A percentile compares a stretch with the other conserved stretches of the same genome.
These are phyloP conservation scores for Carnegiea gigantea DNA, from an alignment of 179 eudicot species.

Conservation along the genomic window DNA sequence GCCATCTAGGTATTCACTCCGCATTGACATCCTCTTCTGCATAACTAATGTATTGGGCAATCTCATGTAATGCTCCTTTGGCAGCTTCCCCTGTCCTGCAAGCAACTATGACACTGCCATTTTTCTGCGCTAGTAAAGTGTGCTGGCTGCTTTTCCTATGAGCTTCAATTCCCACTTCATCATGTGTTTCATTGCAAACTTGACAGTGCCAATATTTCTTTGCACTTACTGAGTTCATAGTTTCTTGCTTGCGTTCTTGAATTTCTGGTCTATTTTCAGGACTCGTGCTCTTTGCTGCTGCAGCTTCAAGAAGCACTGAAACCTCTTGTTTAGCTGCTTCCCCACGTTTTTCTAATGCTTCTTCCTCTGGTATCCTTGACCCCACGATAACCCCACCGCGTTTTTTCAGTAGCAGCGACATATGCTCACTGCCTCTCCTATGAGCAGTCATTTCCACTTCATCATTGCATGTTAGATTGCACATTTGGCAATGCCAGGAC, in stretches of 20 bases:
- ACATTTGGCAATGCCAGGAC: conserved; percentile 34
- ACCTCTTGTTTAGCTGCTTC: not conserved
- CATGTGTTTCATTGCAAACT: not conserved
- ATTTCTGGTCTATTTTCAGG: not conserved
- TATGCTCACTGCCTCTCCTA: conserved; percentile 30
- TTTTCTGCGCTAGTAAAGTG: not conserved
- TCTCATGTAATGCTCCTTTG: too few relatives aligned
- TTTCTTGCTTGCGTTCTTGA: not conserved
- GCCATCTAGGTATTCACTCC: too few relatives aligned
- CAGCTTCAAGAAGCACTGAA: not conserved
- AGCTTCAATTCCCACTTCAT: not conserved
- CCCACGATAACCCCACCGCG: conserved; percentile 34
- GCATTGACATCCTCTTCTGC: too few relatives aligned
- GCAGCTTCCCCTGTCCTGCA: not conserved
- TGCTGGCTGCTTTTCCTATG: not conserved
- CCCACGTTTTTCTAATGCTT: not conserved
- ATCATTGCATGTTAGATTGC: conserved; percentile 24
- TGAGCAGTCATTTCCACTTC: conserved; percentile 34
- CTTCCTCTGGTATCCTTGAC: conserved; percentile 17
- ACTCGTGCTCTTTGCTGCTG: not conserved
- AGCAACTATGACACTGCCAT: not conserved
- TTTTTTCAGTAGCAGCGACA: conserved; percentile 23
- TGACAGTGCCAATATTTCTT: not conserved
- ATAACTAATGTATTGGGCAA: too few relatives aligned
- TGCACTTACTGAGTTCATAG: not conserved